These are phyloP conservation scores for Phytophthora syringae DNA, from an alignment of 352 stramenopile species.

Conservation along the genomic window DNA sequence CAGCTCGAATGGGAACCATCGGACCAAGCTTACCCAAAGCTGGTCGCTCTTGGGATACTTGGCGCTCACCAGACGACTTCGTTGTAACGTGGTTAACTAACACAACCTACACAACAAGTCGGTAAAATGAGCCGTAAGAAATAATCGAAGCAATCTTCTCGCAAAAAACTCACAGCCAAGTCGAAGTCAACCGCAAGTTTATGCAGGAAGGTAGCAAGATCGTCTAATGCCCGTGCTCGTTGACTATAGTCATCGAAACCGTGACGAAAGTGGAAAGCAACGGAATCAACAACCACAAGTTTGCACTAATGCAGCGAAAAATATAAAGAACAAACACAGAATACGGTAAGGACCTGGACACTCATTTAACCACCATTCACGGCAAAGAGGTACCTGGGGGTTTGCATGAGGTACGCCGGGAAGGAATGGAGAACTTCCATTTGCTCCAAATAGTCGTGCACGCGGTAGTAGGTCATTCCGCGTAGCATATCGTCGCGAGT, in stretches of 20 bases:
- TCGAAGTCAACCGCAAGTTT: constrained; percentile 60
- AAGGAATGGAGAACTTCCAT: constrained; percentile 88
- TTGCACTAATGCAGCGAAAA: constrained; percentile 56
- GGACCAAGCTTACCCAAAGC: constrained; percentile 34
- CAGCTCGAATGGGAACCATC: background rate
- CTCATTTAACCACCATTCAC: background rate
- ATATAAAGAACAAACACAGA: background rate
- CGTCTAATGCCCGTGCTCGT: constrained; percentile 72
- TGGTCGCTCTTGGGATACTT: constrained; percentile 32
- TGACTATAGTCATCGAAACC: constrained; percentile 78
- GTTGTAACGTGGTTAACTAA: constrained; percentile 82
- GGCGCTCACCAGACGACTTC: constrained; percentile 29
- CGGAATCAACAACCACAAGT: constrained; percentile 92
- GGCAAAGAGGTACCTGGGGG: constrained; percentile 36
- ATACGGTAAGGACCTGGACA: background rate
- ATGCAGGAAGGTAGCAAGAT: constrained; percentile 75
- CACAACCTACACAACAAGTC: constrained; percentile 47
- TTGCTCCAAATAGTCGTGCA: constrained; percentile 91
- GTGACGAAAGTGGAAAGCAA: constrained; percentile 95
- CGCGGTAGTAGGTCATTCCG: constrained; percentile 77
- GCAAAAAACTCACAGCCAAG: constrained; percentile 42
- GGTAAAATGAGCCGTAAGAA: background rate
- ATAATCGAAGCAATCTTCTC: background rate
- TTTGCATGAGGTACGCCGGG: constrained; percentile 51
- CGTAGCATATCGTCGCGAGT: constrained; percentile 83